phyloP scores from a whole-genome alignment of 2,329 filamentous ascomycete genomes.

The Cryphonectria parasitica region DNA sequence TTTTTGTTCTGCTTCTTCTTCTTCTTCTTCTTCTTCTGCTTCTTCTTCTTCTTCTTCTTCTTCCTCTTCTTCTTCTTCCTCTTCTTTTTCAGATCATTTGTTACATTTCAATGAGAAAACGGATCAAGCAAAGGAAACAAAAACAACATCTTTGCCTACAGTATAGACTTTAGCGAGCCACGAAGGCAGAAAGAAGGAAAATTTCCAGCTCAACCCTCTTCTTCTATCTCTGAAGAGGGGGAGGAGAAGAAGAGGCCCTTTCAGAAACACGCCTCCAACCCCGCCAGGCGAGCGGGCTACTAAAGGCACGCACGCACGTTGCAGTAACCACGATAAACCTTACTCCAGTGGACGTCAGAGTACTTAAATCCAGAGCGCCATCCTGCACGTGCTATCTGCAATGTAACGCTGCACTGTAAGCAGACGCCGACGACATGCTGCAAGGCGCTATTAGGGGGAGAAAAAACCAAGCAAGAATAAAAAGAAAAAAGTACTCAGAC shows the following conservation, averaged over 20 bases:
- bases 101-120: not conserved
- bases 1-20: not conserved
- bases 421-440: constrained; percentile 7
- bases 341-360: not conserved
- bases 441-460: not conserved
- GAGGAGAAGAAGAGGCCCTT: no score
- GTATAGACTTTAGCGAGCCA: not conserved
- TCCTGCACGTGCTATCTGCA: constrained; percentile 15
- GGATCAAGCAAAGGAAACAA: not conserved
- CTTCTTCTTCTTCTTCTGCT: not conserved
- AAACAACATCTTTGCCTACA: no score
- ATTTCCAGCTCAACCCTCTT: no score
- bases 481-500: not conserved
- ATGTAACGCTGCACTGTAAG: constrained; percentile 10
- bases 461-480: not conserved
- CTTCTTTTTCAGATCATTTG: not conserved
- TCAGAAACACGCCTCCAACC: no score
- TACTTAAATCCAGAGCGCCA: not conserved
- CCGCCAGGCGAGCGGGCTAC: not conserved
- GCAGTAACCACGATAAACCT: not conserved
- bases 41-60: not conserved
- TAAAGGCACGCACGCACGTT: not conserved
- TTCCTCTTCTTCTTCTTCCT: not conserved
- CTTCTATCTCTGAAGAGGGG: no score
- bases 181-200: not conserved